Evolutionary conservation across 352 stramenopile species (phyloP), one percentile per base, ranked within the genome.

Genomic region (Globisporangium carolinianum): DNA sequence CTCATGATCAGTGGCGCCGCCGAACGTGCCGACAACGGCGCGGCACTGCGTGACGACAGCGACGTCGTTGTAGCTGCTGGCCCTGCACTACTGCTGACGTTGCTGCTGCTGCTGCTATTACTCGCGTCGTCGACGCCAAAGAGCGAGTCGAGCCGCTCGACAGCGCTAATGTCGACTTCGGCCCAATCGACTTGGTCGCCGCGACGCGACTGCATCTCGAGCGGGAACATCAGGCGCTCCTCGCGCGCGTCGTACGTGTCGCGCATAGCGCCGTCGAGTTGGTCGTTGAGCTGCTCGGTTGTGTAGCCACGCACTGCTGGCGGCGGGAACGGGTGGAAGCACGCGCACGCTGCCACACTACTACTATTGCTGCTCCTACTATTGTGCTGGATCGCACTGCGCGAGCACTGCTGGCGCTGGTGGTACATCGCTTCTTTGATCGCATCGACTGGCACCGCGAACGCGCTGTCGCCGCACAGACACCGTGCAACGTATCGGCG

Each of bases 381-480:
- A 35, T n/a, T 12, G 32, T 43, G 35, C 35, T 10, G 18, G 14
- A 32, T 17, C 12, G 36, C 11, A 8, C 38, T 58, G 35, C 67
- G 74, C 14, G 61, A 62, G 49, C 69, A 75, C 11, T 55, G 59
- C 45, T 64, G 58, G n/a, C 50, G 24, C 51, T 55, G 58, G 15
- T 64, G 58, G 47, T 64, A 59, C 53, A 59, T 55, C 4, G 58
- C 51, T 1, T 64, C 58, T 45, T 58, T 53, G 51, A 63, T 59
- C 36, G 45, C 51, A 35, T 55, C 38, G 14, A 61, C 18, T 0
- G 58, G 56, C 18, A 79, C 47, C 0, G 54, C 61, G 24, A 82
- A 57, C 32, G 80, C 68, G 37, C 58, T 74, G n/a, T 73, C 62
- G 10, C 75, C 76, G 49, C 79, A 89, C 8, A 54, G 51, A 62